Conservation (phyloP, 768 basidiomycete species). For the Amanita fuliginea region DNA sequence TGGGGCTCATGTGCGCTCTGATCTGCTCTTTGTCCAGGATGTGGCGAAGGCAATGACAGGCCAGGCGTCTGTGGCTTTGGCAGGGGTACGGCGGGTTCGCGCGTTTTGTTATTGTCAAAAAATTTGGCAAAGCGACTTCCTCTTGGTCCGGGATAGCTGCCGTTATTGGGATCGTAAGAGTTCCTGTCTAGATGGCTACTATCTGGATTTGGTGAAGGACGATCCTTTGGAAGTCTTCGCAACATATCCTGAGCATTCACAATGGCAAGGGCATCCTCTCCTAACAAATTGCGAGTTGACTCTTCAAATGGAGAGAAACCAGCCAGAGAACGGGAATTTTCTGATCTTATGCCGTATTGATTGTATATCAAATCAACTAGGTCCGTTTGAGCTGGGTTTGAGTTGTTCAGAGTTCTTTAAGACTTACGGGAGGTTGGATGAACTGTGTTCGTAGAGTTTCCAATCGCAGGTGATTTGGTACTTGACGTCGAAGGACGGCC, state of each 20-base stretch:
- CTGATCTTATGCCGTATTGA: slow-evolving; percentile 15
- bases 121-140: slow-evolving; percentile 85
- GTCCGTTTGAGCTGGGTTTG: background rate
- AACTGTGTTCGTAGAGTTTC: slow-evolving; percentile 9
- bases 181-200: background rate
- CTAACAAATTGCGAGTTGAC: slow-evolving; percentile 16
- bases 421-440: slow-evolving; percentile 17
- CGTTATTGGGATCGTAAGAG: slow-evolving; percentile 19
- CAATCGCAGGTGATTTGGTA: slow-evolving; percentile 17
- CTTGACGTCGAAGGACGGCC: slow-evolving; percentile 20
- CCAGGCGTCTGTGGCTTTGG: slow-evolving; percentile 28
- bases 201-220: slow-evolving; percentile 7
- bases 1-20: slow-evolving; percentile 22
- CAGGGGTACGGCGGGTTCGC: slow-evolving; percentile 24
- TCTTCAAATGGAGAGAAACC: slow-evolving; percentile 54
- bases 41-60: slow-evolving; percentile 35
- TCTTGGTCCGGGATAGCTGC: slow-evolving; percentile 43
- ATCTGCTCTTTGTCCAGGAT: slow-evolving; percentile 37
- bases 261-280: slow-evolving; percentile 12
- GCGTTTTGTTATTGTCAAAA: slow-evolving; percentile 67
- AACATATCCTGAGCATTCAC: slow-evolving; percentile 7
- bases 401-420: slow-evolving; percentile 1
- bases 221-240: slow-evolving; percentile 11
- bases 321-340: slow-evolving; percentile 17
- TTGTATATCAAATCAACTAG: slow-evolving; percentile 12